Conservation (phyloP, 805 yeast species). For the Kazachstania psychrophila region DNA sequence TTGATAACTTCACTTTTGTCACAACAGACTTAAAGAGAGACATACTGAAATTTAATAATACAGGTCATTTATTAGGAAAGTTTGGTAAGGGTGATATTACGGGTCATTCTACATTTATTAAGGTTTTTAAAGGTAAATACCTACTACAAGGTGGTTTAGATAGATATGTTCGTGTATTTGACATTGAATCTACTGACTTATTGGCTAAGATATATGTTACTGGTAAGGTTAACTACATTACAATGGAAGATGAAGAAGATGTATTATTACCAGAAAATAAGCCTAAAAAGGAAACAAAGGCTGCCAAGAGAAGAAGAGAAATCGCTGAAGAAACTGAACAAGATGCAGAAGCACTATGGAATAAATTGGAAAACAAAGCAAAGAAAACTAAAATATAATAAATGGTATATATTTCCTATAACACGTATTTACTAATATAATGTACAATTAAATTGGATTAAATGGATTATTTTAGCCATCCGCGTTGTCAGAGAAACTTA, state of each 20-base stretch:
- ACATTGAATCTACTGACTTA: conserved; percentile 47
- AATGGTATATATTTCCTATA: neutral
- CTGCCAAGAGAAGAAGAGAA: conserved; percentile 33
- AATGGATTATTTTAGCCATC: too few relatives aligned
- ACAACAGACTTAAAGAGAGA: conserved; percentile 63
- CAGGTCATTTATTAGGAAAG: conserved; percentile 54
- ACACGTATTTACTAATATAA: neutral
- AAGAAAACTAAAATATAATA: conserved; percentile 7
- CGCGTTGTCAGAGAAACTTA: too few relatives aligned
- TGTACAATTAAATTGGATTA: too few relatives aligned
- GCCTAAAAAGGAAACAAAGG: conserved; percentile 26
- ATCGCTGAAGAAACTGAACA: conserved; percentile 27
- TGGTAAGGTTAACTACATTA: conserved; percentile 41
- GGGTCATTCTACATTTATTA: conserved; percentile 31
- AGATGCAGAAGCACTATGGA: conserved; percentile 24
- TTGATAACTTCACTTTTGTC: conserved; percentile 38
- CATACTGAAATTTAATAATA: conserved; percentile 47
- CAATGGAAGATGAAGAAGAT: conserved; percentile 28
- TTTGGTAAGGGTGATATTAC: conserved; percentile 74
- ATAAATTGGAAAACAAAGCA: conserved; percentile 14
- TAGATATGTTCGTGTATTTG: conserved; percentile 72
- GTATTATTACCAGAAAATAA: conserved; percentile 29
- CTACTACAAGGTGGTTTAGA: conserved; percentile 80
- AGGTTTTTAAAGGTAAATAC: conserved; percentile 30
- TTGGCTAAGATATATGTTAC: conserved; percentile 67